Base-by-base conservation (phyloP, 1,284 basidiomycete genomes). In the Ustilago trichophora region DNA sequence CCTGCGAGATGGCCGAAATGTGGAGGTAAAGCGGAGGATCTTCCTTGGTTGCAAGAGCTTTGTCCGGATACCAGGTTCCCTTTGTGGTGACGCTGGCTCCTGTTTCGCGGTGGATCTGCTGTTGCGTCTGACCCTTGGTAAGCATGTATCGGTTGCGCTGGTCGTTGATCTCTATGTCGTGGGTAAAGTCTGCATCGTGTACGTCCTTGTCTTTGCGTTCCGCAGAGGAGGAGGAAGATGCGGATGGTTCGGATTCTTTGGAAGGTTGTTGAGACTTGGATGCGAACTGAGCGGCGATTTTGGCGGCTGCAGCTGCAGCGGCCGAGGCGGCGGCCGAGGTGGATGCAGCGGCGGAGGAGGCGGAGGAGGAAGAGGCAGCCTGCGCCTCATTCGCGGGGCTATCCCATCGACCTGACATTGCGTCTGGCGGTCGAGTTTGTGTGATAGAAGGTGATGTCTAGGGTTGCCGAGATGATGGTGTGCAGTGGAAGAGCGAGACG, bases 111-210 rank as follows among this genome's bases (percentile, higher is more conserved):
- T 72, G 72, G 29, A 93, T 92, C 86, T 95, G 89, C 62, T 90
- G 85, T 82, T 98, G 95, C 2, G 94, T 98, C 25, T 90, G 87
- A 3, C 92, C 91, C 82, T 93, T 96, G 36, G 96, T 98, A 76
- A 98, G 85, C 81, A 98, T 85, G 83, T 98, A 98, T 58, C 95
- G 86, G 83, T 98, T 98, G 75, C 94, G 85, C 54, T 95, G 86
- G 83, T 98, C 96, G 83, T 98, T 98, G 82, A 98, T 96, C 81
- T 98, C 94, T 62, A 98, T 92, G 81, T 97, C 93, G 74, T 91
- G 87, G 13, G 88, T 89, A 76, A 90, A 97, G 46, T 91, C 91
- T 35, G 86, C 91, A 66, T 93, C 91, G 59, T 91, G 87, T 6
- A 86, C 85, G 75, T 90, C 80, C 85, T 87, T 72, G 82, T 82